These are phyloP conservation scores for Zangia roseola DNA, from an alignment of 768 basidiomycete species.

Conservation along the genomic window DNA sequence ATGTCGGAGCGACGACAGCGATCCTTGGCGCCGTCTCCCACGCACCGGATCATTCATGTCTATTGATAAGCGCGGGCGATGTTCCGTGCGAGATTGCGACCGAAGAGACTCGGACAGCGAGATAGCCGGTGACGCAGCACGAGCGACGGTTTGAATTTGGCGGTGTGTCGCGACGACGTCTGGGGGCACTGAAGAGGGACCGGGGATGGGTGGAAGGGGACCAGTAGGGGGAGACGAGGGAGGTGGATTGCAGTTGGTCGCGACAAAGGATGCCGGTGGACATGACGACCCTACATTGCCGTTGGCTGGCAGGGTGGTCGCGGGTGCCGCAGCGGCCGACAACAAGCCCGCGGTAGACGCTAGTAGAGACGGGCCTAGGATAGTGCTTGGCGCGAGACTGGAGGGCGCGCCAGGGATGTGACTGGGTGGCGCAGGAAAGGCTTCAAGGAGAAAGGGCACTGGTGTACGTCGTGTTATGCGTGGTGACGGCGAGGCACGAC, in stretches of 20 bases:
- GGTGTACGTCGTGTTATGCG: slow-evolving; percentile 31
- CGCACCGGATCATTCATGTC: slow-evolving; percentile 14
- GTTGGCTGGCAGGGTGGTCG: not conserved
- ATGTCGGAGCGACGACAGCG: slow-evolving; percentile 30
- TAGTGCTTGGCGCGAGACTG: not conserved
- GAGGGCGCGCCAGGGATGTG: slow-evolving; percentile 30
- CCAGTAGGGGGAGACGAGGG: slow-evolving; percentile 54
- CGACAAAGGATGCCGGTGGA: slow-evolving; percentile 13
- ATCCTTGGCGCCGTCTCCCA: slow-evolving; percentile 23
- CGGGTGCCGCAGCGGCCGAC: not conserved
- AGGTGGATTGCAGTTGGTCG: slow-evolving; percentile 44
- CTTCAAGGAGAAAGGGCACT: slow-evolving; percentile 36
- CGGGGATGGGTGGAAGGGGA: slow-evolving; percentile 67
- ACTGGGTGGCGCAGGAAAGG: slow-evolving; percentile 37
- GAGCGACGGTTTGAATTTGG: slow-evolving; percentile 22
- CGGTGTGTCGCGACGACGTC: slow-evolving; percentile 43
- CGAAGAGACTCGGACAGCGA: slow-evolving; percentile 19
- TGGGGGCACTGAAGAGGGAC: slow-evolving; percentile 55
- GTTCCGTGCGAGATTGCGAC: slow-evolving; percentile 18
- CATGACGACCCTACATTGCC: slow-evolving; percentile 9
- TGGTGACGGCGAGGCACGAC: slow-evolving; percentile 24
- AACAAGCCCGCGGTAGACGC: slow-evolving; percentile 7
- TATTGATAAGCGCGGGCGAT: slow-evolving; percentile 16
- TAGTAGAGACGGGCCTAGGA: slow-evolving; percentile 15
- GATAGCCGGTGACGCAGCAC: slow-evolving; percentile 23